Evolutionary conservation across 345 rosid genomes (phyloP), one percentile per base, ranked within the genome.

Genomic region (Dimocarpus longan): DNA sequence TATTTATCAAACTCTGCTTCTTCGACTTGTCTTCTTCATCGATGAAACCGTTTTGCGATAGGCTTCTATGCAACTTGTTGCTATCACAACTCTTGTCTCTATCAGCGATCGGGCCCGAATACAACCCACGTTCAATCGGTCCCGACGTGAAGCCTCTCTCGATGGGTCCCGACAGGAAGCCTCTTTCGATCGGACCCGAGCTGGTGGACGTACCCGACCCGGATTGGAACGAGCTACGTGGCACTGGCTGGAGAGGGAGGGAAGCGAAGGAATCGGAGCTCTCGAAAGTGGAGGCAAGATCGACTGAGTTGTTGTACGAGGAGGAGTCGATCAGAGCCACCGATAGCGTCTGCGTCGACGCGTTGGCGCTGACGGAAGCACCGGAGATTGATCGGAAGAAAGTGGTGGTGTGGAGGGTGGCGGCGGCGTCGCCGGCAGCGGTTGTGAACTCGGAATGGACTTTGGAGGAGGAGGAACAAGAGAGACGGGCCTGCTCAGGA

Each of bases 141-240:
- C 90, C 92, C 46, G 92, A 87, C 50, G 72, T 75, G n/a, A 84
- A 76, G 18, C 92, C 93, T 16, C 90, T 92, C 79, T 95, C 98
- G 70, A 93, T 81, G 9, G 99, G 99, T 79, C 99, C 98, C 65
- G 98, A 95, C 90, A 90, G 80, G 85, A 95, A 92, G 15, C 96
- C 95, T 68, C 98, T 85, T 79, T 94, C 98, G 50, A 96, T 90
- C 71, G 99, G 98, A 72, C 98, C 98, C 1, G 98, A 92, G 88
- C 90, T 16, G 82, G 63, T 44, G 18, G 78, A 75, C 32, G 70
- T n/a, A 18, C 90, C 77, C 68, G 89, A 93, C 43, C 90, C 92
- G 3, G 93, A 87, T 60, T 79, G 76, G 78, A 85, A 82, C 22
- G 92, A 87, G 32, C 86, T n/a, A 70, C 85, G 89, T 0, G 98